These are phyloP conservation scores for Malassezia equina DNA, from an alignment of 1,284 basidiomycete genomes.

Conservation along the genomic window DNA sequence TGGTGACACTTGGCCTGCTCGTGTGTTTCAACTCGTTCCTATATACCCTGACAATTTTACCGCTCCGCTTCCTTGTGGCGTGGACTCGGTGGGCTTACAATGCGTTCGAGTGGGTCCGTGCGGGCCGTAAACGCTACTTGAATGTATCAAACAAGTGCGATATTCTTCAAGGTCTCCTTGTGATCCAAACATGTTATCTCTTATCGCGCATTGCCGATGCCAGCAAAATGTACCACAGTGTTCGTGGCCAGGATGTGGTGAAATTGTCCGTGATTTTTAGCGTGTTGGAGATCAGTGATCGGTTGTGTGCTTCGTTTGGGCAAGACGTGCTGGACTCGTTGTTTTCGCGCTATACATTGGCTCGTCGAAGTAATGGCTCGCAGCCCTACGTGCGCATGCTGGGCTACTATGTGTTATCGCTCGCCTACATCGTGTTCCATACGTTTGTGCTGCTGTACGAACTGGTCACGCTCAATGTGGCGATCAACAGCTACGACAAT, in stretches of 20 bases:
- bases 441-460: slow-evolving; percentile 95
- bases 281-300: slow-evolving; percentile 72
- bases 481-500: slow-evolving; percentile 96
- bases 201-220: slow-evolving; percentile 79
- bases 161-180: slow-evolving; percentile 67
- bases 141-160: slow-evolving; percentile 72
- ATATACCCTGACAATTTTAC: slow-evolving; percentile 94
- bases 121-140: slow-evolving; percentile 28
- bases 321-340: slow-evolving; percentile 94
- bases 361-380: slow-evolving; percentile 52
- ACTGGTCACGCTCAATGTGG: slow-evolving; percentile 87
- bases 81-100: slow-evolving; percentile 29
- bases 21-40: slow-evolving; percentile 94
- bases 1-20: slow-evolving; percentile 81
- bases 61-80: slow-evolving; percentile 59
- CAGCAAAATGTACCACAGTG: slow-evolving; percentile 96
- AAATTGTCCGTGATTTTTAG: slow-evolving; percentile 99
- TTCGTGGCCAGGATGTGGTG: slow-evolving; percentile 73
- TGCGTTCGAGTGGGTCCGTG: slow-evolving; percentile 22
- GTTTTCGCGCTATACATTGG: slow-evolving; percentile 81
- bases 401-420: slow-evolving; percentile 72
- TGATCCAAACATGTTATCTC: slow-evolving; percentile 65
- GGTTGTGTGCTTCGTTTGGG: slow-evolving; percentile 88
- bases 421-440: slow-evolving; percentile 68
- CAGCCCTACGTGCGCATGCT: slow-evolving; percentile 60